Evolutionary conservation across 129 eudicot genomes (phyloP).

Genomic region (Artemisia annua): DNA sequence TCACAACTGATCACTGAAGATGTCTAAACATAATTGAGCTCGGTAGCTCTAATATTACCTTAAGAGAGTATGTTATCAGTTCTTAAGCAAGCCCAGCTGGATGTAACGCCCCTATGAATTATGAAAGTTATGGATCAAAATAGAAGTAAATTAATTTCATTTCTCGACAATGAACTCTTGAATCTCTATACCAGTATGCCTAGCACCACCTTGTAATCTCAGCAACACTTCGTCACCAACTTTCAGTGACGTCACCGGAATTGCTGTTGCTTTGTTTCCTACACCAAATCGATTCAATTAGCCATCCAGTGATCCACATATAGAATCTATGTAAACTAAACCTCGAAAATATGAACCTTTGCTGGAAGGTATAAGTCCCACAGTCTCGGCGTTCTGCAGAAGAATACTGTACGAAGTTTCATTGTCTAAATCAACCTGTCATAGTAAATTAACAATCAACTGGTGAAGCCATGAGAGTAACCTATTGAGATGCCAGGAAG

Average conservation of each 20-base stretch:
- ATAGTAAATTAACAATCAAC: not conserved
- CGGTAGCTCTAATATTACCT: not conserved
- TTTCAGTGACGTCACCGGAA: slow-evolving; percentile 85
- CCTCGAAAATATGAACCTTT: slow-evolving; percentile 42
- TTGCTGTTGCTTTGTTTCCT: slow-evolving; percentile 47
- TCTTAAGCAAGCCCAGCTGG: not conserved
- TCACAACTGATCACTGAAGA: too few species aligned
- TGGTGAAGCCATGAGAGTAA: not conserved
- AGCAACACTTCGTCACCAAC: slow-evolving; percentile 82
- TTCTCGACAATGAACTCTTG: slow-evolving; percentile 89
- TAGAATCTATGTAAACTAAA: not conserved
- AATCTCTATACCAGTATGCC: slow-evolving; percentile 90
- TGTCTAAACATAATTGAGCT: not conserved
- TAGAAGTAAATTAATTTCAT: slow-evolving; percentile 29
- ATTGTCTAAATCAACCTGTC: slow-evolving; percentile 50
- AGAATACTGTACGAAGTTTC: slow-evolving; percentile 65
- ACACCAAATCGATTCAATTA: not conserved
- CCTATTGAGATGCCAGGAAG: not conserved
- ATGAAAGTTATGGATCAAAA: slow-evolving; percentile 2
- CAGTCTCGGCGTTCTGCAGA: slow-evolving; percentile 93
- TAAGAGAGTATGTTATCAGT: not conserved
- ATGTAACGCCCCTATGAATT: not conserved
- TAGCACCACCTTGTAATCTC: slow-evolving; percentile 84
- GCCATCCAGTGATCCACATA: not conserved
- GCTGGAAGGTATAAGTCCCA: slow-evolving; percentile 58